These are phyloP conservation scores for Rhizoclosmatium globosum DNA, from an alignment of 192 early-diverging fungal species.

Conservation along the genomic window DNA sequence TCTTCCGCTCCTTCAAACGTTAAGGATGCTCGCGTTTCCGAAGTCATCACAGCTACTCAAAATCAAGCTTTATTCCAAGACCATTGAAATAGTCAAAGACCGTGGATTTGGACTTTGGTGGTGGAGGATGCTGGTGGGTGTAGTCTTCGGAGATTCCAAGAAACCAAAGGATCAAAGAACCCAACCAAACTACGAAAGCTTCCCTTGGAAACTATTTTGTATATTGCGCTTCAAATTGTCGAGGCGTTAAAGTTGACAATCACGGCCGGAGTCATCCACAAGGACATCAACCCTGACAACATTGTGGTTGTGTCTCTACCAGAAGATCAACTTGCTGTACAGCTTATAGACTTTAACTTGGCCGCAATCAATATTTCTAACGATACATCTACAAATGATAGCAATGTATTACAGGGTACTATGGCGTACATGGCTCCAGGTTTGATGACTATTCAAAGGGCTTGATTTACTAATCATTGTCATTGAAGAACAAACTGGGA, in stretches of 20 bases:
- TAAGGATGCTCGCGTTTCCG: conserved; percentile 13
- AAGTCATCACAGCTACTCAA: not conserved
- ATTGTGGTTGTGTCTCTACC: conserved; percentile 44
- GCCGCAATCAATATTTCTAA: conserved; percentile 33
- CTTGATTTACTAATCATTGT: conserved; percentile 15
- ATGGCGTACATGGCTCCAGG: conserved; percentile 59
- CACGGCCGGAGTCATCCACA: conserved; percentile 53
- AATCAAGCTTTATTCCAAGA: conserved; percentile 40
- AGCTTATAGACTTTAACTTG: conserved; percentile 58
- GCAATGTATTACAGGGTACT: conserved; percentile 50
- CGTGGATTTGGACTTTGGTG: conserved; percentile 44
- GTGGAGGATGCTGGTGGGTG: conserved; percentile 51
- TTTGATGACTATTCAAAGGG: not conserved
- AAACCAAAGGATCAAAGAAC: not conserved
- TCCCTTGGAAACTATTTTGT: conserved; percentile 44
- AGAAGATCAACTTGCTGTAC: conserved; percentile 39
- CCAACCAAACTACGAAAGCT: conserved; percentile 22
- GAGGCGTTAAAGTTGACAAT: conserved; percentile 54
- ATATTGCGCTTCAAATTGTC: conserved; percentile 51
- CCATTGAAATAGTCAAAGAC: conserved; percentile 43
- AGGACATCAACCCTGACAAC: conserved; percentile 61
- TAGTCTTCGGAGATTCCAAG: conserved; percentile 46
- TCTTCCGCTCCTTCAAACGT: not conserved
- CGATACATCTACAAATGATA: conserved; percentile 26
- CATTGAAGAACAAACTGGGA: conserved; percentile 58